Evolutionary conservation across 108 stramenopile genomes (phyloP).

Genomic region (Skeletonema grethae): DNA sequence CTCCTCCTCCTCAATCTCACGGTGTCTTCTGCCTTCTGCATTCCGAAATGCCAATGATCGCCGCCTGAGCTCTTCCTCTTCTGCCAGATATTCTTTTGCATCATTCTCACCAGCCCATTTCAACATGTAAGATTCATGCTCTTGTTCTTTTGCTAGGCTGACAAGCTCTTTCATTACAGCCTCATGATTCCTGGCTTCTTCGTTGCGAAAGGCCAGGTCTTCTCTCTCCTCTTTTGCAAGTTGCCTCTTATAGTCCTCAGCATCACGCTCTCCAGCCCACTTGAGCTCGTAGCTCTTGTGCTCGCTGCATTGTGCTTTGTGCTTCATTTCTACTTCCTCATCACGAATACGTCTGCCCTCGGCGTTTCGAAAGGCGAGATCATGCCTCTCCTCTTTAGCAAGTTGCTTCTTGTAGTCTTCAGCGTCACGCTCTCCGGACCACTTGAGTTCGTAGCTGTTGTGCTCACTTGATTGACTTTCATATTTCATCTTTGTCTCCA

Average conservation of each 20-base stretch:
- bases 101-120: conserved; percentile 85
- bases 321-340: conserved; percentile 20
- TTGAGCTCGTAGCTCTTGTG: conserved; percentile 75
- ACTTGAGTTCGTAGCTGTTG: conserved; percentile 69
- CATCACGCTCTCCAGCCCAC: conserved; percentile 75
- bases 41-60: conserved; percentile 70
- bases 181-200: conserved; percentile 62
- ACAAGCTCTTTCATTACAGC: conserved; percentile 78
- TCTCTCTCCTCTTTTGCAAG: conserved; percentile 64
- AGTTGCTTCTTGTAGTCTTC: conserved; percentile 60
- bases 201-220: conserved; percentile 60
- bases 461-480: conserved; percentile 53
- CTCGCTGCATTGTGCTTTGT: conserved; percentile 40
- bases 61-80: conserved; percentile 67
- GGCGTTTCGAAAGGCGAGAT: conserved; percentile 65
- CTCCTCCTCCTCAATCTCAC: conserved; percentile 68
- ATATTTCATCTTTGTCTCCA: conserved; percentile 19
- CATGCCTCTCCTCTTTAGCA: conserved; percentile 62
- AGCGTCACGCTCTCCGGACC: conserved; percentile 74
- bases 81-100: conserved; percentile 61
- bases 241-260: conserved; percentile 58
- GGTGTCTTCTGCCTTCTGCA: conserved; percentile 56
- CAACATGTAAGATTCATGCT: conserved; percentile 76
- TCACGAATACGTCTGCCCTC: conserved; percentile 52
- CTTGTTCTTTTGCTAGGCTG: conserved; percentile 63